Conservation (phyloP, 345 rosid genomes). For the Clausena lansium region DNA sequence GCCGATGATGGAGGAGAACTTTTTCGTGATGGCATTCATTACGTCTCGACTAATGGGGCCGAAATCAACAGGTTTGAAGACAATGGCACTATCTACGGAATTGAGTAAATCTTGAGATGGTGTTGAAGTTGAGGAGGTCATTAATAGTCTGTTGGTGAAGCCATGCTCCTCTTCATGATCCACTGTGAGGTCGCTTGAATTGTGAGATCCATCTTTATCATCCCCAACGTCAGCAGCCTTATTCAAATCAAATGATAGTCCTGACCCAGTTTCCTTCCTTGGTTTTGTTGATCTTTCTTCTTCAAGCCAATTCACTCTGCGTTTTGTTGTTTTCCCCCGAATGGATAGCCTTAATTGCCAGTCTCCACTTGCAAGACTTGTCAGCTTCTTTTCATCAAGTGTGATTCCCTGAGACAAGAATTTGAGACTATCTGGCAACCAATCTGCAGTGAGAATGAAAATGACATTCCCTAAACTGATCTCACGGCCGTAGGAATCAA, state of each 20-base stretch:
- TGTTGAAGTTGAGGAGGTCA: slow-evolving; percentile 33
- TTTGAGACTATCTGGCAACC: slow-evolving; percentile 46
- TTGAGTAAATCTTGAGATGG: slow-evolving; percentile 51
- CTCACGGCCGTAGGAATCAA: slow-evolving; percentile 92
- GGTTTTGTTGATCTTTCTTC: slow-evolving; percentile 51
- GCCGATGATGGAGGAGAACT: slow-evolving; percentile 35
- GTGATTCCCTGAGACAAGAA: slow-evolving; percentile 28
- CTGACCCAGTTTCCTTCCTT: slow-evolving; percentile 50
- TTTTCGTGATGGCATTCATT: slow-evolving; percentile 44
- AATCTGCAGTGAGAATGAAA: slow-evolving; percentile 69
- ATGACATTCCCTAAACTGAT: slow-evolving; percentile 87
- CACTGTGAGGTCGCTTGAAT: slow-evolving; percentile 82
- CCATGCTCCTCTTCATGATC: slow-evolving; percentile 72
- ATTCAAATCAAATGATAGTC: slow-evolving; percentile 68
- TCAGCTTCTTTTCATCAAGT: slow-evolving; percentile 65
- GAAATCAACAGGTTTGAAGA: slow-evolving; percentile 75
- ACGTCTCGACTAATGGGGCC: slow-evolving; percentile 38
- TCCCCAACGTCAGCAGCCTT: slow-evolving; percentile 65
- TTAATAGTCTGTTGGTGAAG: slow-evolving; percentile 41
- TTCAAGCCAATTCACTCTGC: slow-evolving; percentile 69
- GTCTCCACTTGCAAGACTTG: slow-evolving; percentile 47
- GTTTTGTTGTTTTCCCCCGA: slow-evolving; percentile 57
- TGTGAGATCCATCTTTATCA: slow-evolving; percentile 72
- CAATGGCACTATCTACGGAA: slow-evolving; percentile 54
- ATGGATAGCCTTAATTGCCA: slow-evolving; percentile 74